Base-by-base conservation (phyloP, 495 filamentous ascomycete species). In the Diplogelasinospora grovesii region DNA sequence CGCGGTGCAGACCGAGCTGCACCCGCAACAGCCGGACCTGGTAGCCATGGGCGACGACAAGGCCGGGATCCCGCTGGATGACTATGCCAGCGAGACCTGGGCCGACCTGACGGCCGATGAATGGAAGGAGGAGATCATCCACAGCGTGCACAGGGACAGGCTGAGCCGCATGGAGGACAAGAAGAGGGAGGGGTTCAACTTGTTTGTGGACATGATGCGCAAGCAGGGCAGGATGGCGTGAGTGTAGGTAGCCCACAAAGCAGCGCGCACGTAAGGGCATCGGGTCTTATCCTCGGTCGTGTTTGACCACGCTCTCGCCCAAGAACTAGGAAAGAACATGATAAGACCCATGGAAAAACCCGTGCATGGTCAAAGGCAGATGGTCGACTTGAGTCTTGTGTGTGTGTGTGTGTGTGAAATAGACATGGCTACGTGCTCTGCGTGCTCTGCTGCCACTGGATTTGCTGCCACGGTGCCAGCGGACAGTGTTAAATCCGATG, bases 1-100 rank as follows among this genome's bases (percentile, higher is more conserved):
- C 3, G 70, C 77, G 3, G 80, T 86, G 19, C 77, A 81, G 63
- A 86, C 74, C 5, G 77, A 79, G 56, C 57, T 80, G 36, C 75
- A 78, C 41, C 60, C 71, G 36, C 61, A 61, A 35, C 71, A 72
- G 48, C 43, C 52, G 14, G 71, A 77, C 41, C 61, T 71, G 8
- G 65, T 65, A 9, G 54, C 57, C 7, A 40, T 50, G 41, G 57
- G 61, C 19, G 41, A 46, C 26, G 58, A 45, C 3, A 41, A 62
- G 22, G 48, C 64, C 15, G 82, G 80, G 0, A 83, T 87, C 65
- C 75, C 79, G 5, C 47, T 86, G 5, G 61, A 66, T 2, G 59
- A 75, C 41, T 86, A 79, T 50, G 68, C 58, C 1, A 62, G 79
- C 10, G 69, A 78, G 42, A 70, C 78, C 8, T 82, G 71, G 58